Percentiles rank a stretch among this genome's conserved stretches.
Conservation (phyloP, 1,284 basidiomycete genomes). For the Rhodotorula mucilaginosa region DNA sequence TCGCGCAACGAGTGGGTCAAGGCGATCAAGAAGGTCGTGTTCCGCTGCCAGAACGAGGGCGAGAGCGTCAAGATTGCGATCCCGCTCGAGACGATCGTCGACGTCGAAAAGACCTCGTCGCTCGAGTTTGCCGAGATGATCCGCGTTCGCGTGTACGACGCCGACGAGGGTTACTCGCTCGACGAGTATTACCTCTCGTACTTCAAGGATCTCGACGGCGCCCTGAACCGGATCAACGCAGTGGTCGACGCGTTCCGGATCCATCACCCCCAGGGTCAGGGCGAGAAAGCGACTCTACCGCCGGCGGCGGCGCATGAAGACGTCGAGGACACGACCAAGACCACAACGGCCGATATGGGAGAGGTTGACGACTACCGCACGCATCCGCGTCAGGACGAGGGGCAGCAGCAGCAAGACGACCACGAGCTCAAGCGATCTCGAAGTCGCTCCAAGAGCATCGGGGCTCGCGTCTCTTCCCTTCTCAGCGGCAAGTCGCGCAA, state of each 20-base stretch:
- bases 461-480: neutral
- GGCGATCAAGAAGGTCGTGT: slow-evolving; percentile 79
- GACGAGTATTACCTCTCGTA: slow-evolving; percentile 94
- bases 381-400: neutral
- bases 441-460: neutral
- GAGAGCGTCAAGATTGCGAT: slow-evolving; percentile 96
- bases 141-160: slow-evolving; percentile 84
- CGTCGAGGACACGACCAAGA: slow-evolving; percentile 66
- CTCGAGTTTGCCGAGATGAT: slow-evolving; percentile 87
- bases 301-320: slow-evolving; percentile 44
- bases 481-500: neutral
- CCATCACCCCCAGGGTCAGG: slow-evolving; percentile 17
- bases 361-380: slow-evolving; percentile 17
- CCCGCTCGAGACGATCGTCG: slow-evolving; percentile 81
- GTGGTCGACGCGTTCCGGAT: slow-evolving; percentile 57
- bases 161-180: slow-evolving; percentile 67
- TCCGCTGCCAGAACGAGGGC: slow-evolving; percentile 92
- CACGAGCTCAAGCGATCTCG: neutral
- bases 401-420: neutral
- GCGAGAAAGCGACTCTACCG: slow-evolving; percentile 32
- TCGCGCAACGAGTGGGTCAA: slow-evolving; percentile 71
- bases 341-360: slow-evolving; percentile 53
- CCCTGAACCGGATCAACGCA: slow-evolving; percentile 73
- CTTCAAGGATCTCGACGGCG: slow-evolving; percentile 72
- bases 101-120: slow-evolving; percentile 79